Evolutionary conservation across 2,329 filamentous ascomycete genomes (phyloP).

Genomic region (Talaromyces amestolkiae): DNA sequence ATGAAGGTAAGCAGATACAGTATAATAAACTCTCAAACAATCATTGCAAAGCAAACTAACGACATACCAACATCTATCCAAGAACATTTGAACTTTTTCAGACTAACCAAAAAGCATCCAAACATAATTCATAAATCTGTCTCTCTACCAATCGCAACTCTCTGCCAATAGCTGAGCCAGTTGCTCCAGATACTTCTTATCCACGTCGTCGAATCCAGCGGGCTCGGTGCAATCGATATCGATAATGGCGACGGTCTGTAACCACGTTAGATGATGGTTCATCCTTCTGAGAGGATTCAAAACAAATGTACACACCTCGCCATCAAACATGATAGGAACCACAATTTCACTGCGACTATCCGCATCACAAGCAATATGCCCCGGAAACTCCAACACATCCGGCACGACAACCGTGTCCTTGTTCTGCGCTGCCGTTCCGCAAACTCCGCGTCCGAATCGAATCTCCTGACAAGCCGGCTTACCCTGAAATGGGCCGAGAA

Average conservation of each 20-base stretch:
- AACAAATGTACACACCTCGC: conserved; percentile 22
- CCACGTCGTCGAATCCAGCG: conserved; percentile 45
- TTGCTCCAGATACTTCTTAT: conserved; percentile 43
- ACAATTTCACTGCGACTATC: conserved; percentile 52
- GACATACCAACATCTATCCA: not conserved
- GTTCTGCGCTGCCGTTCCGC: conserved; percentile 44
- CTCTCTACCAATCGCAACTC: conserved; percentile 40
- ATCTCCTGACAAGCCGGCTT: conserved; percentile 51
- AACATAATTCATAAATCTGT: conserved; percentile 1
- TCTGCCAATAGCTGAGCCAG: conserved; percentile 41
- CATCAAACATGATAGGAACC: conserved; percentile 42
- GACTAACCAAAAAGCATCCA: not conserved
- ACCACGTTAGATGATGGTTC: not conserved
- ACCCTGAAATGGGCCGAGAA: conserved; percentile 50
- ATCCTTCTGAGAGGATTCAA: not conserved
- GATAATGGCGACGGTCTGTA: conserved; percentile 49
- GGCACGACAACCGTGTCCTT: conserved; percentile 43
- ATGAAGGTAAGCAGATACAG: not conserved
- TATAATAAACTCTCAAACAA: not conserved
- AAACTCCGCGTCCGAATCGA: conserved; percentile 46
- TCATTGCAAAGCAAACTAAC: not conserved
- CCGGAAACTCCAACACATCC: conserved; percentile 45
- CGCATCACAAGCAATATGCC: conserved; percentile 52
- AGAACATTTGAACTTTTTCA: not conserved
- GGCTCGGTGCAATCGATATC: conserved; percentile 48